Evolutionary conservation across 495 filamentous ascomycete genomes (phyloP), one percentile per base, ranked within the genome.

Genomic region (Trichoderma erinaceum): DNA sequence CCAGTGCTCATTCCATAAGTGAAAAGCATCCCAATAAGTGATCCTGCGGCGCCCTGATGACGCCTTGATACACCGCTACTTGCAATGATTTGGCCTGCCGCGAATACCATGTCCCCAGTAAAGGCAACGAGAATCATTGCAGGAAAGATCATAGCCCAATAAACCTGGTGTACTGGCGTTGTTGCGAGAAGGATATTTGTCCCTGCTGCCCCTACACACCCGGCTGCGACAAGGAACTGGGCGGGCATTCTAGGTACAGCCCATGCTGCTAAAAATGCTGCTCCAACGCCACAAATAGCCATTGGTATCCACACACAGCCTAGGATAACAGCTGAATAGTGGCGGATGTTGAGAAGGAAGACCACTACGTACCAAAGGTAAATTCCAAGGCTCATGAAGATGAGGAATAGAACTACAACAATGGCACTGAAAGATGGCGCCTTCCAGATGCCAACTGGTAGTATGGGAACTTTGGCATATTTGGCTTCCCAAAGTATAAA

Each of bases 21-120:
- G 12, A 46, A 46, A 18, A 46, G 43, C 12, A 18, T 46, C 1
- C 43, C 88, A 90, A 46, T 46, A 16, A 46, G 18, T 15, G 43
- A 46, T 0, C 43, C 43, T 18, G 43, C 43, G 3, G 43, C 18
- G 12, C 43, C 43, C 43, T 46, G 43, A 46, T 46, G 43, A 11
- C 18, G 6, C 18, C 43, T 46, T 11, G 43, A 4, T 18, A 46
- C 43, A 5, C 12, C 18, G 12, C 43, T 46, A 46, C 43, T 46
- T 15, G 43, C 43, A 18, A 46, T 46, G 43, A 46, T 46, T 18
- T 46, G 43, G 1, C 43, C 43, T 11, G 43, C 43, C 2, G 43
- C 43, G 12, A 46, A 46, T 46, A 46, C 43, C 43, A 46, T 46
- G 18, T 46, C 43, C 18, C 43, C 43, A 4, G 43, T 46, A 46